Conservation (phyloP, 1,284 basidiomycete species). For the Leucoagaricus sp. region DNA sequence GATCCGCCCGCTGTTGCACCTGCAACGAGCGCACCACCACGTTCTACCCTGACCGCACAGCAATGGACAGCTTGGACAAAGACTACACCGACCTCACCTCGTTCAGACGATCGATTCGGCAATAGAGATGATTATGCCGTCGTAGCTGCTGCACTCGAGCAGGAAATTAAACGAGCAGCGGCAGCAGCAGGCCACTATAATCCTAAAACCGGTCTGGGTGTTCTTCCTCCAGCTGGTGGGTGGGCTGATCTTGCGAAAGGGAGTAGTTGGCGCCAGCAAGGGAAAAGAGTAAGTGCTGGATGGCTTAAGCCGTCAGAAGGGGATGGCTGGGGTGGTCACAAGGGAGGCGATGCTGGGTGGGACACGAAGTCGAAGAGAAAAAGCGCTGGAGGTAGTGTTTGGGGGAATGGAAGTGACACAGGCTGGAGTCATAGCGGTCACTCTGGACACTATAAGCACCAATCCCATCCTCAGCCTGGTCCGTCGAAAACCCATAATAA, state of each 20-base stretch:
- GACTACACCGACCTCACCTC: neutral
- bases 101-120: neutral
- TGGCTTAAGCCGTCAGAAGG: slow-evolving; percentile 15
- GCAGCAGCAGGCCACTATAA: slow-evolving; percentile 4
- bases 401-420: slow-evolving; percentile 17
- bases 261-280: slow-evolving; percentile 3
- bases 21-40: slow-evolving; percentile 7
- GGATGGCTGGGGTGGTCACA: slow-evolving; percentile 3
- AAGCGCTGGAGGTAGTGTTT: slow-evolving; percentile 13
- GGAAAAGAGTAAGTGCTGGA: neutral
- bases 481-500: slow-evolving; percentile 10
- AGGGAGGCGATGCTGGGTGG: slow-evolving; percentile 10
- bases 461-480: neutral
- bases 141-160: slow-evolving; percentile 9
- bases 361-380: slow-evolving; percentile 5
- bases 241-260: neutral
- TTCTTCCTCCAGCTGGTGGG: neutral
- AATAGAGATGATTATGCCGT: slow-evolving; percentile 13
- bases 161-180: slow-evolving; percentile 4
- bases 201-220: neutral
- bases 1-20: slow-evolving; percentile 13
- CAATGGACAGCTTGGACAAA: slow-evolving; percentile 12
- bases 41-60: neutral
- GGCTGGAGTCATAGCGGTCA: slow-evolving; percentile 16
- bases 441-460: slow-evolving; percentile 4